Evolutionary conservation across 495 filamentous ascomycete genomes (phyloP).

Genomic region (Viridothelium virens): DNA sequence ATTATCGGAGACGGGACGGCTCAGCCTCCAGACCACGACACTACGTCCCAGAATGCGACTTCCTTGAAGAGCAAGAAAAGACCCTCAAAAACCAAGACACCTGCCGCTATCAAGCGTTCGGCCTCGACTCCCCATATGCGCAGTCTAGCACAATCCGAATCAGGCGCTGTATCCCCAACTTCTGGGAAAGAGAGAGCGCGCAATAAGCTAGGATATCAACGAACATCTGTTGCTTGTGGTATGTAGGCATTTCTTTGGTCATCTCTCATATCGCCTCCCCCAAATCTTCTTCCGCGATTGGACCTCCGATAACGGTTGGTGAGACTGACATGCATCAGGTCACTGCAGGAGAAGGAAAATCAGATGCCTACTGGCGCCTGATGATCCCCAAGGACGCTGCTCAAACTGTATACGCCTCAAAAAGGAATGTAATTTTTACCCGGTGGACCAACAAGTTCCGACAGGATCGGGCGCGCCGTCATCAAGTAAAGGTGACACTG

Average conservation of each 20-base stretch:
- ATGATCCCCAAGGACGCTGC: conserved; percentile 77
- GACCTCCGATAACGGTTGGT: background rate
- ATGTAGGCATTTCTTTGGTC: conserved; percentile 39
- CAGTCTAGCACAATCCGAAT: background rate
- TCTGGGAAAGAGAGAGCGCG: conserved; percentile 35
- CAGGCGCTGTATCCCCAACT: background rate
- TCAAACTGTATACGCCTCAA: conserved; percentile 93
- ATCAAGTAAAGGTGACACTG: conserved; percentile 16
- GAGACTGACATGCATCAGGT: conserved; percentile 45
- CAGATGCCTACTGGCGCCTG: conserved; percentile 71
- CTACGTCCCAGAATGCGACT: conserved; percentile 3
- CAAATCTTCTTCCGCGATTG: conserved; percentile 15
- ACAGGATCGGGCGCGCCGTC: conserved; percentile 23
- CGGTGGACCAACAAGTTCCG: conserved; percentile 77
- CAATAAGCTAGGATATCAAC: conserved; percentile 95
- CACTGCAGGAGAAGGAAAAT: conserved; percentile 96
- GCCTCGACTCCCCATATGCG: conserved; percentile 9
- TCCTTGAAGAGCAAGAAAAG: conserved; percentile 9
- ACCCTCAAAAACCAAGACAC: conserved; percentile 3
- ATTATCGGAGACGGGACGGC: conserved; percentile 10
- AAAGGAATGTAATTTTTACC: conserved; percentile 91
- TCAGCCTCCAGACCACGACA: background rate
- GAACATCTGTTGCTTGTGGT: conserved; percentile 97
- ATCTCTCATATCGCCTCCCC: conserved; percentile 20
- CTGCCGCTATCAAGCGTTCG: conserved; percentile 6